These are phyloP conservation scores for Abelmoschus esculentus DNA, from an alignment of 345 rosid species.

Conservation along the genomic window DNA sequence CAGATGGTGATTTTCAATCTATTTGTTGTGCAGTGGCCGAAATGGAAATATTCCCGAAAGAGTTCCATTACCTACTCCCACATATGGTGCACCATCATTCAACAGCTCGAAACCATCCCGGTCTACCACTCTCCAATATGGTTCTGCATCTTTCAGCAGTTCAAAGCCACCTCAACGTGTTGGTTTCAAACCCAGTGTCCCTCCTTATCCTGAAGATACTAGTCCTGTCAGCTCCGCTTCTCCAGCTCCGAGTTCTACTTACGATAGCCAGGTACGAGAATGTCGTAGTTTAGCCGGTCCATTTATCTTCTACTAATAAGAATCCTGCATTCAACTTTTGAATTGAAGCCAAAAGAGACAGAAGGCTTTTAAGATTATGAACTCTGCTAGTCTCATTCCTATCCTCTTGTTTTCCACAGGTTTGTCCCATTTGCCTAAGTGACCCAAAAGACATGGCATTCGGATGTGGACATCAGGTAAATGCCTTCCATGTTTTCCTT, in stretches of 20 bases:
- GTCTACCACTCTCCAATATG: constrained; percentile 17
- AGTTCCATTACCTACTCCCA: constrained; percentile 75
- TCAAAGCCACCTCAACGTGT: neutral
- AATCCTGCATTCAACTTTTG: neutral
- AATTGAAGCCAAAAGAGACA: neutral
- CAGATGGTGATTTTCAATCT: neutral
- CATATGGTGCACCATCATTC: constrained; percentile 22
- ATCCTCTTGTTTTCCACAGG: constrained; percentile 30
- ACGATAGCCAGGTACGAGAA: constrained; percentile 52
- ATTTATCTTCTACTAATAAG: neutral
- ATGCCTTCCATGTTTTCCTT: neutral
- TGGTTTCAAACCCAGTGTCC: constrained; percentile 36
- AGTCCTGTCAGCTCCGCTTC: constrained; percentile 36
- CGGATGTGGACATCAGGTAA: constrained; percentile 98
- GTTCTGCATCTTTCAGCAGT: constrained; percentile 10
- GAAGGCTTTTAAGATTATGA: neutral
- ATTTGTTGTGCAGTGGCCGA: constrained; percentile 32
- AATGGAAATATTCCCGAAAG: constrained; percentile 47
- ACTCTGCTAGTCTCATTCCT: neutral
- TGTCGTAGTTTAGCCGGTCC: neutral
- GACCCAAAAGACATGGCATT: constrained; percentile 83
- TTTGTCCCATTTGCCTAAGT: constrained; percentile 77
- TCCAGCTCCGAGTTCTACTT: constrained; percentile 37
- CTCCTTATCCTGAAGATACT: constrained; percentile 37
- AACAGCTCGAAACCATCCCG: constrained; percentile 2